Conservation (phyloP, 139 green algal species). For the Microglena sp. region DNA sequence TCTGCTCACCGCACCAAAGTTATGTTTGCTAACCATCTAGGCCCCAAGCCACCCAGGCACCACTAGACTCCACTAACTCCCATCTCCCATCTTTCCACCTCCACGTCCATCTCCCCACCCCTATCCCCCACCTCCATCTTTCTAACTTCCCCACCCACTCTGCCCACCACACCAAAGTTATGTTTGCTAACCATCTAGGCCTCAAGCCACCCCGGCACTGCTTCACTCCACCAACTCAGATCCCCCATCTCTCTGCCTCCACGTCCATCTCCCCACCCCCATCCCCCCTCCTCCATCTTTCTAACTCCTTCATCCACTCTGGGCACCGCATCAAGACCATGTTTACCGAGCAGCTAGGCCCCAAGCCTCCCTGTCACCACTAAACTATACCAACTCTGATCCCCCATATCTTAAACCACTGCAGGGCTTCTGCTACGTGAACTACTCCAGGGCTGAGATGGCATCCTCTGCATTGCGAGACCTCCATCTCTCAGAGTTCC, state of each 20-base stretch:
- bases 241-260: too few species aligned
- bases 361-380: background rate
- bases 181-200: conserved; percentile 41
- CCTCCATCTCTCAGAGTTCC: conserved; percentile 81
- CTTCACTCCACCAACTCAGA: too few species aligned
- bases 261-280: too few species aligned
- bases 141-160: conserved; percentile 53
- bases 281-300: too few species aligned
- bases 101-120: too few species aligned
- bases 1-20: conserved; percentile 71
- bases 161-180: conserved; percentile 68
- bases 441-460: conserved; percentile 63
- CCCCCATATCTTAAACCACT: too few species aligned
- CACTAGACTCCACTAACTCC: too few species aligned
- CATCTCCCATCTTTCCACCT: too few species aligned
- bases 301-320: conserved; percentile 48
- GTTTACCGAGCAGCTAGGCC: conserved; percentile 38
- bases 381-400: too few species aligned
- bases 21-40: conserved; percentile 41
- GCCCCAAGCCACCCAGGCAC: conserved; percentile 9
- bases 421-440: conserved; percentile 84
- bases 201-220: conserved; percentile 1
- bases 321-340: conserved; percentile 71
- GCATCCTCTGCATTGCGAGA: conserved; percentile 58
- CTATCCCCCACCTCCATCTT: too few species aligned